These are phyloP conservation scores for Candida sanyaensis DNA, from an alignment of 1,139 yeast genomes.

Conservation along the genomic window DNA sequence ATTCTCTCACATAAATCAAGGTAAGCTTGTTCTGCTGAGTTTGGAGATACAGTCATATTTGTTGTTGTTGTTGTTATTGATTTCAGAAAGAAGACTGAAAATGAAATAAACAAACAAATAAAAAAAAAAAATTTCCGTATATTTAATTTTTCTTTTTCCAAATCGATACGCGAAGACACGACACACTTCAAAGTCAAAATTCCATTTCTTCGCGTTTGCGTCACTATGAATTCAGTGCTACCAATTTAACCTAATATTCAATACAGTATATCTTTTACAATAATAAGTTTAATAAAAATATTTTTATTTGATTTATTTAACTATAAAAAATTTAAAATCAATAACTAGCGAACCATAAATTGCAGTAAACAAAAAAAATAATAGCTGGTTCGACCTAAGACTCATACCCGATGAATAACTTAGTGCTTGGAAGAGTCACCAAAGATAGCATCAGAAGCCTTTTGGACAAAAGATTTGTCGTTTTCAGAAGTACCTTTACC, in stretches of 20 bases:
- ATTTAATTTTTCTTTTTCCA: background rate
- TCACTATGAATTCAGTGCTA: too few species aligned
- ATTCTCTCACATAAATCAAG: conserved; percentile 78
- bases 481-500: conserved; percentile 35
- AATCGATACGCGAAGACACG: background rate
- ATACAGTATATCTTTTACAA: too few species aligned
- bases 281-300: too few species aligned
- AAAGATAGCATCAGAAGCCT: conserved; percentile 42
- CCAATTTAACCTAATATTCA: too few species aligned
- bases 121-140: background rate
- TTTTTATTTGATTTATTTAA: too few species aligned
- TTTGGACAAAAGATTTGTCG: conserved; percentile 42
- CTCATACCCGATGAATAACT: background rate
- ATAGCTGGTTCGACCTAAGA: background rate
- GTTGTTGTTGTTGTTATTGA: background rate
- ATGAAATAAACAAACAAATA: background rate
- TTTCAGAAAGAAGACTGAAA: background rate
- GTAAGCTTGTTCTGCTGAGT: conserved; percentile 77
- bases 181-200: background rate
- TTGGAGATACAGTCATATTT: conserved; percentile 29
- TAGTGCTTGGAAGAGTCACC: conserved; percentile 21
- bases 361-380: too few species aligned
- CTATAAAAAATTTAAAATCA: too few species aligned
- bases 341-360: too few species aligned
- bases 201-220: too few species aligned